These are phyloP conservation scores for Colletotrichum sp. DNA, from an alignment of 2,329 filamentous ascomycete species.

Conservation along the genomic window DNA sequence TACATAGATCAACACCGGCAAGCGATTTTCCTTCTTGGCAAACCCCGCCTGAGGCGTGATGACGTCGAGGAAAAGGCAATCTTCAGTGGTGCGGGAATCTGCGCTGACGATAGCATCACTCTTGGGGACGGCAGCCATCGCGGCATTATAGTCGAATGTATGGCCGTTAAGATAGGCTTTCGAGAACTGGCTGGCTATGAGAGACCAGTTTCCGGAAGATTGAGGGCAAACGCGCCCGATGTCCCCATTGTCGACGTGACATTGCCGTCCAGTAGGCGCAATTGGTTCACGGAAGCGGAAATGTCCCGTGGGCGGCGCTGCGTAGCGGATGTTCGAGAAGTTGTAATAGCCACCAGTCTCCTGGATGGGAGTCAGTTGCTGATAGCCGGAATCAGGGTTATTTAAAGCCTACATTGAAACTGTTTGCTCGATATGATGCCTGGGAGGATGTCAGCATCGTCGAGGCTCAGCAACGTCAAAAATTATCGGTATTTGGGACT, in stretches of 20 bases:
- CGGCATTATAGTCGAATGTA: background rate
- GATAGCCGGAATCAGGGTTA: too few species aligned
- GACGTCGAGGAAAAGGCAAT: background rate
- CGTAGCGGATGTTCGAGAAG: constrained; percentile 45
- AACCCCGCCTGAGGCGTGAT: background rate
- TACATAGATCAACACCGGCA: background rate
- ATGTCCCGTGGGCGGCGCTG: constrained; percentile 37
- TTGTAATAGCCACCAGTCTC: constrained; percentile 33
- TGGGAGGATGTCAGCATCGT: background rate
- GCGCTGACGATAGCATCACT: constrained; percentile 21
- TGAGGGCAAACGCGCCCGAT: background rate
- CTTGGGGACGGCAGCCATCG: background rate
- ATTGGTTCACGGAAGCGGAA: constrained; percentile 41
- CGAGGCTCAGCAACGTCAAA: background rate
- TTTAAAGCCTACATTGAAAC: background rate
- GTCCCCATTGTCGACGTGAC: constrained; percentile 31
- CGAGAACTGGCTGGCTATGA: background rate
- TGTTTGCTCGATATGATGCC: background rate
- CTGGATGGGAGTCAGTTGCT: background rate
- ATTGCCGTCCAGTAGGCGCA: constrained; percentile 26
- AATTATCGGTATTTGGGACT: fast-evolving
- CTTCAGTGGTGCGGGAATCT: background rate
- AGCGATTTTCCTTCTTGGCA: background rate
- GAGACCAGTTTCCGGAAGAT: background rate
- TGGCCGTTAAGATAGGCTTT: background rate